Conservation (phyloP, 352 stramenopile species). For the Pythium apleroticum region DNA sequence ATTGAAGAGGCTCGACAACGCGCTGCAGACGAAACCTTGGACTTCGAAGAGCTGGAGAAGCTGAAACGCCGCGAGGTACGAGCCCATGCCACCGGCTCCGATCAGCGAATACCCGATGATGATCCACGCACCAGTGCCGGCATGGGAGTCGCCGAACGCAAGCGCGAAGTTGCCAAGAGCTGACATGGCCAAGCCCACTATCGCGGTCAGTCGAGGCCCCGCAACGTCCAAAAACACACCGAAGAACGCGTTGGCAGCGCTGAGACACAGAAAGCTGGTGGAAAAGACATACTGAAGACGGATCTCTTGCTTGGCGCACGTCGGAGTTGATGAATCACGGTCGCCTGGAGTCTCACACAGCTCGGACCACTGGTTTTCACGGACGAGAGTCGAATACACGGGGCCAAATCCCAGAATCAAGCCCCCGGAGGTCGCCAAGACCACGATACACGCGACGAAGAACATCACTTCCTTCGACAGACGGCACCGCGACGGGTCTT, state of each 20-base stretch:
- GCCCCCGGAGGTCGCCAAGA: conserved; percentile 63
- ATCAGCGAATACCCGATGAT: conserved; percentile 71
- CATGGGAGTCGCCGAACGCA: conserved; percentile 52
- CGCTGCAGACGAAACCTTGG: conserved; percentile 77
- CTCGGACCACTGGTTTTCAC: conserved; percentile 69
- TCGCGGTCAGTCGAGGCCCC: conserved; percentile 53
- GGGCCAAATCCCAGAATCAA: conserved; percentile 80
- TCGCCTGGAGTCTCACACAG: conserved; percentile 31
- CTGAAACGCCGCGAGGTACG: conserved; percentile 79
- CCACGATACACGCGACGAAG: conserved; percentile 50
- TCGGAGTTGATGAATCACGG: background rate
- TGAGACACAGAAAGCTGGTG: conserved; percentile 77
- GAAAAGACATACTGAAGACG: conserved; percentile 69
- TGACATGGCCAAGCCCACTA: conserved; percentile 54
- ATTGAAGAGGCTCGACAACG: conserved; percentile 83
- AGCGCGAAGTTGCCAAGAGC: conserved; percentile 56
- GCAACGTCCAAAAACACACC: conserved; percentile 71
- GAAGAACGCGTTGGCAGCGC: conserved; percentile 77
- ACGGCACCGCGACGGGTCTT: conserved; percentile 21
- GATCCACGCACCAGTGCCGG: conserved; percentile 47
- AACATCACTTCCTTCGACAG: conserved; percentile 71
- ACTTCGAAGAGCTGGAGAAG: conserved; percentile 76
- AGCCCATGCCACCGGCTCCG: conserved; percentile 66
- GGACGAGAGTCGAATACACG: conserved; percentile 67
- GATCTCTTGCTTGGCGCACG: conserved; percentile 68